A percentile compares a stretch with the other conserved stretches of the same genome.
Conservation (phyloP, 208 protist species). For the Leishmania gerbilli region DNA sequence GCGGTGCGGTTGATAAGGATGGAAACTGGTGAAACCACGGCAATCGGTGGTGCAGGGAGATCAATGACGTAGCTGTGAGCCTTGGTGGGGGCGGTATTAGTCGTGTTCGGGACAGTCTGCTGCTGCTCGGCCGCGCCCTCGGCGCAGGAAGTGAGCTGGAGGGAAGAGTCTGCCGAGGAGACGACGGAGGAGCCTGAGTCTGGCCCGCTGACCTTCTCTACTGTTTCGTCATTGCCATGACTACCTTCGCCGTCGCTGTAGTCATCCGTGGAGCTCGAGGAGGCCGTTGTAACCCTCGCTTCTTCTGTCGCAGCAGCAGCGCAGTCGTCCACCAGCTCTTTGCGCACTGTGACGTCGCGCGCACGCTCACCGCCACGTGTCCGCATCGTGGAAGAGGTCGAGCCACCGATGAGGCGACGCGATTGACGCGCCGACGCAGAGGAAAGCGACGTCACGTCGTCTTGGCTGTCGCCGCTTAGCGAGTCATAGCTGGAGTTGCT, state of each 20-base stretch:
- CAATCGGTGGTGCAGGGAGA: conserved; percentile 23
- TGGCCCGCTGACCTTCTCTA: conserved; percentile 2
- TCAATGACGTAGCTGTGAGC: conserved; percentile 9
- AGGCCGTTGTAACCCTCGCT: neutral
- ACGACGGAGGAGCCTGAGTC: neutral
- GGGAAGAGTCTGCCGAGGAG: neutral
- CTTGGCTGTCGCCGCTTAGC: neutral
- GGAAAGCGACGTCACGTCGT: neutral
- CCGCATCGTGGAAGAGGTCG: neutral
- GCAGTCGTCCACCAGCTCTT: neutral
- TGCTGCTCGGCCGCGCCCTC: neutral
- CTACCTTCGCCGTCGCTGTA: neutral
- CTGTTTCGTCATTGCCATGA: neutral
- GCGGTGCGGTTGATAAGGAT: conserved; percentile 33
- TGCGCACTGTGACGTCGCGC: neutral
- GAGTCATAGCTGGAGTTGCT: neutral
- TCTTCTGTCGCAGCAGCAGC: neutral
- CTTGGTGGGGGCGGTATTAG: no score
- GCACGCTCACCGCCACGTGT: neutral
- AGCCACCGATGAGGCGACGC: neutral
- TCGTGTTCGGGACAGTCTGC: neutral
- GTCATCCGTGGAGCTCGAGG: neutral
- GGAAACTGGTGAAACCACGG: conserved; percentile 26
- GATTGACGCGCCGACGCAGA: neutral
- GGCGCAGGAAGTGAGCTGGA: neutral